A percentile compares a stretch with the other conserved stretches of the same genome.
Conservation (phyloP, 257 asterid species). For the Gardenia jasminoides region DNA sequence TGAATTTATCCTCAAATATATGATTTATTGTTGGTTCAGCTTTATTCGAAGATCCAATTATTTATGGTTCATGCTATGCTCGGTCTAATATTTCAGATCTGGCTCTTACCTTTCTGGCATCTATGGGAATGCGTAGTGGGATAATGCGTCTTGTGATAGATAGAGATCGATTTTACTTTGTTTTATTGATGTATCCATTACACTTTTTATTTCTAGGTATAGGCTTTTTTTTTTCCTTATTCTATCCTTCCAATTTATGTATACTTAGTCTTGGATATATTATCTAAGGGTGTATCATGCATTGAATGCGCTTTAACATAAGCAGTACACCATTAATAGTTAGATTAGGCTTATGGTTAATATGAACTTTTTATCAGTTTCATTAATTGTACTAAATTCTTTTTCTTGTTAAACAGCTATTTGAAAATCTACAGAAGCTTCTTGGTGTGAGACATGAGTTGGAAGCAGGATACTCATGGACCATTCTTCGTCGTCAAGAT, state of each 20-base stretch:
- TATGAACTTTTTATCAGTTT: background rate
- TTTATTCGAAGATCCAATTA: background rate
- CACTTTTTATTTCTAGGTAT: background rate
- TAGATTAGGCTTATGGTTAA: background rate
- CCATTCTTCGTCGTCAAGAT: conserved; percentile 58
- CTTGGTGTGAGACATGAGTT: conserved; percentile 70
- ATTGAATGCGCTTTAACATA: background rate
- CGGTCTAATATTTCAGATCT: background rate
- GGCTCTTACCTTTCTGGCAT: background rate
- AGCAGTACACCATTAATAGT: background rate
- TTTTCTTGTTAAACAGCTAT: conserved; percentile 49
- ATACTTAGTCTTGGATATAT: background rate
- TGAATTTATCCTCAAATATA: background rate
- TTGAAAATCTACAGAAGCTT: conserved; percentile 59
- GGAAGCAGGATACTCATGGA: conserved; percentile 72
- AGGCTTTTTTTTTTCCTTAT: background rate
- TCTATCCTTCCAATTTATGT: background rate
- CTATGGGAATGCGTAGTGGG: background rate
- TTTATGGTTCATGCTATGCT: background rate
- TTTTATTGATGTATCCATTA: background rate
- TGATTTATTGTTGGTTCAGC: background rate
- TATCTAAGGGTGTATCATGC: background rate
- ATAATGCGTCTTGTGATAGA: background rate
- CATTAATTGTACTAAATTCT: conserved; percentile 21
- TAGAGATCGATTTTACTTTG: background rate